A percentile compares a stretch with the other conserved stretches of the same genome.
phyloP scores from a whole-genome alignment of 1,284 basidiomycete genomes.

The Pyrrhoderma lamaoense region DNA sequence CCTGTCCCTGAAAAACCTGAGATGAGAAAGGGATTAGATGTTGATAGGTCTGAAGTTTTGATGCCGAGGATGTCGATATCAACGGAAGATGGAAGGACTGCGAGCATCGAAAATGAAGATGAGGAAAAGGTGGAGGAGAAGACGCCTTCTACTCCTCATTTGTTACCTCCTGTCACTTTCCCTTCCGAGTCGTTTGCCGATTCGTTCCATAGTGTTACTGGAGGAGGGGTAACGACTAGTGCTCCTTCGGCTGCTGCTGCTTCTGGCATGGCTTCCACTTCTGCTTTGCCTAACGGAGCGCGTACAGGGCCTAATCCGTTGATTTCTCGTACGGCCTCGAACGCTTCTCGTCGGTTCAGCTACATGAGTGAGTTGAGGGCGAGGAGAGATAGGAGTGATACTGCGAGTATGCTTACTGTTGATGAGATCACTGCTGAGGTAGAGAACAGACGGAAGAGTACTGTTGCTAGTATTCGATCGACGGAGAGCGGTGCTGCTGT shows the following conservation, averaged over 20 bases:
- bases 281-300: slow-evolving; percentile 19
- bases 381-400: slow-evolving; percentile 79
- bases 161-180: slow-evolving; percentile 77
- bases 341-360: slow-evolving; percentile 65
- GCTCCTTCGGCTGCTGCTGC: too few relatives aligned
- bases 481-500: slow-evolving; percentile 41
- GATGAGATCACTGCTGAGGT: slow-evolving; percentile 98
- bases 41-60: slow-evolving; percentile 25
- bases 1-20: slow-evolving; percentile 35
- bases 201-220: slow-evolving; percentile 54
- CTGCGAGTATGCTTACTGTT: slow-evolving; percentile 88
- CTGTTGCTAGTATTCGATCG: slow-evolving; percentile 41
- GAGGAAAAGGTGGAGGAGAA: slow-evolving; percentile 23
- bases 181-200: slow-evolving; percentile 73
- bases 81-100: slow-evolving; percentile 58
- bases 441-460: slow-evolving; percentile 62
- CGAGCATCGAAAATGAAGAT: slow-evolving; percentile 38
- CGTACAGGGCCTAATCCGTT: slow-evolving; percentile 23
- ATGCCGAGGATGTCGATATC: slow-evolving; percentile 66
- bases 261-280: slow-evolving; percentile 7
- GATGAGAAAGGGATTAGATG: slow-evolving; percentile 20
- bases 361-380: slow-evolving; percentile 72
- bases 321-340: slow-evolving; percentile 36
- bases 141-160: slow-evolving; percentile 40
- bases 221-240: not conserved